Evolutionary conservation across 345 rosid genomes (phyloP), one percentile per base, ranked within the genome.

Genomic region (Camelina neglecta): DNA sequence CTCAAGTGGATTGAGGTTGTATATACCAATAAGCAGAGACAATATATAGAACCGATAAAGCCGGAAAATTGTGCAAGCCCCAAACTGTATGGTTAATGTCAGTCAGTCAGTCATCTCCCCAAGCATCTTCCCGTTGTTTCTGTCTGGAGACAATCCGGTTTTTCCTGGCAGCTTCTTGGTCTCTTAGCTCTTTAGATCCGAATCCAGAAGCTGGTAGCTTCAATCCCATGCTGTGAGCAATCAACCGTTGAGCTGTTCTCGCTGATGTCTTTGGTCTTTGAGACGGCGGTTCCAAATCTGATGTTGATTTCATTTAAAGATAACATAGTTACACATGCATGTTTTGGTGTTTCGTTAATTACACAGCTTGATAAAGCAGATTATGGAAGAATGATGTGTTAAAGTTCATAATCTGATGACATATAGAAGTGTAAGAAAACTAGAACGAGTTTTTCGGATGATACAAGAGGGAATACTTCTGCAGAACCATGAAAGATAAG

Each of bases 151-250:
- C 83, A 38, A 94, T 94, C 7, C 97, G 86, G 36, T 81, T 89
- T 74, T 83, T 89, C 66, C 98, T 83, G 48, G 93, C 93, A 83
- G 89, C 96, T 84, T 94, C 98, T 84, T 89, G 96, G 63, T 66
- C 83, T 82, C 83, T 86, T 54, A 85, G 79, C 67, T 92, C 97
- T 74, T 78, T 79, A 20, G 96, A 86, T 29, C 89, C 92, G 44
- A 85, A 91, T 51, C 83, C 67, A 24, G 86, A 56, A 18, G 85
- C 48, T 4, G 93, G 91, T 72, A 95, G 62, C 81, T 90, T 92
- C 87, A 88, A 49, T 65, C 99, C 97, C 91, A 95, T 92, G 73
- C 87, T 87, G 55, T 92, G 96, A 54, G 99, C 96, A 65, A 95
- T 95, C 70, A 95, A 73, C 84, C 97, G 83, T 76, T 89, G 92